These are phyloP conservation scores for Penicillium antarcticum DNA, from an alignment of 495 filamentous ascomycete genomes.

Conservation along the genomic window DNA sequence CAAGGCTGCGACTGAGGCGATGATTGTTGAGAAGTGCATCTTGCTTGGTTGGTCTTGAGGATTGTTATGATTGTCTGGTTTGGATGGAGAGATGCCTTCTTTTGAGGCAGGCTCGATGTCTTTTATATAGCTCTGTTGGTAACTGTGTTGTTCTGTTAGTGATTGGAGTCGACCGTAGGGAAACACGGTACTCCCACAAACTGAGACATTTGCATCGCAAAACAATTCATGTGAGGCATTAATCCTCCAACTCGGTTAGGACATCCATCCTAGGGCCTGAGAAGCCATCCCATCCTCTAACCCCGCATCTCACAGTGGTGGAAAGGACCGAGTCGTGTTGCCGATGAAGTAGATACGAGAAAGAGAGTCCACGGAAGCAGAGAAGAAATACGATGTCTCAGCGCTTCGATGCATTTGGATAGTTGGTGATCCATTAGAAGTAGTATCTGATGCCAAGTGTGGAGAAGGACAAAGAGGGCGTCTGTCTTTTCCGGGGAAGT, in stretches of 20 bases:
- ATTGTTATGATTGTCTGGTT: background rate
- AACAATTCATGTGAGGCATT: background rate
- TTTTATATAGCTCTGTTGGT: conserved; percentile 8
- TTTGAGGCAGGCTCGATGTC: background rate
- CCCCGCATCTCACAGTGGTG: conserved; percentile 3
- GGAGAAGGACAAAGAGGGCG: background rate
- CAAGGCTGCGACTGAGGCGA: conserved; percentile 25
- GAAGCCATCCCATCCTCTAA: background rate
- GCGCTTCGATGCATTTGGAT: background rate
- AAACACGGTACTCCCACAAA: background rate
- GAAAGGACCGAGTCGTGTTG: background rate
- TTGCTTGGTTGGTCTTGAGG: conserved; percentile 4
- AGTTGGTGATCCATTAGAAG: too few relatives aligned
- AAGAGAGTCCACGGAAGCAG: background rate
- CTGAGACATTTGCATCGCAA: conserved; percentile 1
- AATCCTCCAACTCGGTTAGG: conserved; percentile 4
- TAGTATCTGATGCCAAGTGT: conserved; percentile 1
- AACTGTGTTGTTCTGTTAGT: background rate
- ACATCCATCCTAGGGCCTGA: conserved; percentile 4
- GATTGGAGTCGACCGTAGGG: background rate
- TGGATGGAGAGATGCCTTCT: background rate
- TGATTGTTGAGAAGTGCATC: conserved; percentile 31
- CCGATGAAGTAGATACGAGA: background rate
- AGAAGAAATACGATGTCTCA: conserved; percentile 12
- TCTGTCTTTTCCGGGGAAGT: conserved; percentile 10